Evolutionary conservation across 2,329 filamentous ascomycete genomes (phyloP), one percentile per base, ranked within the genome.

Genomic region (Penicillium frequentans): DNA sequence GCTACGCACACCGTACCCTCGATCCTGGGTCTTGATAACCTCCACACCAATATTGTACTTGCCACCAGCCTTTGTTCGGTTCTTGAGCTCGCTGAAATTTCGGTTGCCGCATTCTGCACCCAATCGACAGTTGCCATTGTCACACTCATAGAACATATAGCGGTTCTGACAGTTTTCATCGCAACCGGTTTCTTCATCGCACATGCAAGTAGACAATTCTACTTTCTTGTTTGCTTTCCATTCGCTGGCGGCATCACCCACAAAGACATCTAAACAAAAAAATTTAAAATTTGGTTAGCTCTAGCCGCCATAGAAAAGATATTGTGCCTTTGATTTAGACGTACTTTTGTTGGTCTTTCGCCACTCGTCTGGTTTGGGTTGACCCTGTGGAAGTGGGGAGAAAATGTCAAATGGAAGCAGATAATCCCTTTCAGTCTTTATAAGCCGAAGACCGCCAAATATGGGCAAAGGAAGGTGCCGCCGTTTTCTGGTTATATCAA

Each of bases 131-230:
- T 97, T 99, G 56, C 84, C 88, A 47, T 89, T 84, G 73, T 98
- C 91, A 72, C 95, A 99, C 77, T 99, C 95, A 73, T 97, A 98
- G 55, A 96, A 87, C 92, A 98, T 98, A 73, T 92, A 92, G 60
- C 92, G 84, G 73, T 99, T 99, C 70, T 96, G 90, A 75, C 95
- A 99, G 67, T 90, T 84, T 61, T 97, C 91, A 61, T 87, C 90
- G 68, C 95, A 98, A 35, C 91, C 92, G 53, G 88, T 86, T 52
- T 93, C 90, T 7, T 84, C 80, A 43, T 79, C 86, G 77, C 92
- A 96, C 56, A 91, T 86, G 70, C 92, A 96, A 70, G 86, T 85
- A 57, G 89, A 91, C 59, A 90, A 84, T 66, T 91, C 86, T 65
- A 88, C 84, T 58, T 88, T 85, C 37, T 89, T 89, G 43, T 84